A percentile compares a stretch with the other conserved stretches of the same genome.
phyloP scores from a whole-genome alignment of 1,139 yeast genomes.

The Scheffersomyces cryptocercus region DNA sequence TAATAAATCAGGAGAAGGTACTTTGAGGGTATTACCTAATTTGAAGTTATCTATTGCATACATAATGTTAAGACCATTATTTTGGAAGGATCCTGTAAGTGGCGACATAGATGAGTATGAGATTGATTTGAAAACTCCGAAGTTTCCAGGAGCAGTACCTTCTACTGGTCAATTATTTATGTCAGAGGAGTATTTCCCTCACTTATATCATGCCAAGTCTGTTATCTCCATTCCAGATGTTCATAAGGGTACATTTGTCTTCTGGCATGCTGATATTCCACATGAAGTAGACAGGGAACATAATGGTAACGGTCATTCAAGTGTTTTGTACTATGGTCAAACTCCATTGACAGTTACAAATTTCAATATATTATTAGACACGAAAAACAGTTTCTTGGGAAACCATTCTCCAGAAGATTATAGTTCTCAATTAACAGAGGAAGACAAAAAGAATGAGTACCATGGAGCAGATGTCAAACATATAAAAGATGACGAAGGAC shows the following conservation, averaged over 20 bases:
- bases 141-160: slow-evolving; percentile 30
- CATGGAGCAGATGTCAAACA: slow-evolving; percentile 16
- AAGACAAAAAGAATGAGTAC: slow-evolving; percentile 7
- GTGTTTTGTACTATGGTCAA: slow-evolving; percentile 26
- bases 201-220: slow-evolving; percentile 23
- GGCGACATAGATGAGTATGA: slow-evolving; percentile 20
- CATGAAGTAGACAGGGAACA: slow-evolving; percentile 51
- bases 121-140: slow-evolving; percentile 20
- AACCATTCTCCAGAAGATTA: slow-evolving; percentile 18
- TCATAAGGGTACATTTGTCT: slow-evolving; percentile 43
- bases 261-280: slow-evolving; percentile 48
- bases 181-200: slow-evolving; percentile 23
- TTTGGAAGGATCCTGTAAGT: slow-evolving; percentile 25
- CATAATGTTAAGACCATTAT: slow-evolving; percentile 46
- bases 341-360: slow-evolving; percentile 9
- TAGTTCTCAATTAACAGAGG: slow-evolving; percentile 14
- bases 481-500: slow-evolving; percentile 20
- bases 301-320: slow-evolving; percentile 36
- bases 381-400: slow-evolving; percentile 12
- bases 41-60: slow-evolving; percentile 41
- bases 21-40: slow-evolving; percentile 42
- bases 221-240: slow-evolving; percentile 36
- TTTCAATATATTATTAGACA: slow-evolving; percentile 15
- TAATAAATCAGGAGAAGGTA: slow-evolving; percentile 44
- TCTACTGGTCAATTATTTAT: slow-evolving; percentile 31